phyloP scores from a whole-genome alignment of 1,284 basidiomycete genomes.

The Kwoniella shivajii region DNA sequence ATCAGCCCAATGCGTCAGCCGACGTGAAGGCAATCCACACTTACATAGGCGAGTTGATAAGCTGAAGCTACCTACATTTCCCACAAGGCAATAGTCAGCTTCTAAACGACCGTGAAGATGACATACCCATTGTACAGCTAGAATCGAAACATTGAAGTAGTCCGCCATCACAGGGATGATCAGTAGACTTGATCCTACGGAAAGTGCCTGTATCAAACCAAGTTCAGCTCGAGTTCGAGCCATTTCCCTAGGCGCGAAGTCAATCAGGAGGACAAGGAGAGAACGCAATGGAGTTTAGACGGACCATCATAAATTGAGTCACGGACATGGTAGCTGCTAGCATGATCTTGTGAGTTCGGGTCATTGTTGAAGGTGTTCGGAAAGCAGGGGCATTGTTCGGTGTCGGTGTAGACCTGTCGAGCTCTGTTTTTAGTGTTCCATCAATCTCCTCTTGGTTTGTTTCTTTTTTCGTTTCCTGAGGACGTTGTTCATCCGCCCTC shows the following conservation, averaged over 20 bases:
- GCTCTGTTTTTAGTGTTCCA: too few species aligned
- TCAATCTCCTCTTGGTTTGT: too few species aligned
- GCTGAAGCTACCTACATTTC: conserved; percentile 31
- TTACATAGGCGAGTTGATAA: conserved; percentile 44
- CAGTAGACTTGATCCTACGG: conserved; percentile 9
- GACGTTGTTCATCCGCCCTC: too few species aligned
- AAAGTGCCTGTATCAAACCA: conserved; percentile 9
- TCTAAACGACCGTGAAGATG: background rate
- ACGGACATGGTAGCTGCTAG: conserved; percentile 7
- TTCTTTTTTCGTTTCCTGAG: too few species aligned
- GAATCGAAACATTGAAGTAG: conserved; percentile 32
- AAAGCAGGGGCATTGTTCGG: too few species aligned
- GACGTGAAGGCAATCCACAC: background rate
- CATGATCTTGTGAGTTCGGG: background rate
- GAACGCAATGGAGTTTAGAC: background rate
- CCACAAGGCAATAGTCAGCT: too few species aligned
- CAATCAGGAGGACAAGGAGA: background rate
- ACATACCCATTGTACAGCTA: conserved; percentile 48
- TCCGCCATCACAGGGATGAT: conserved; percentile 48
- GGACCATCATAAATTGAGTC: conserved; percentile 10
- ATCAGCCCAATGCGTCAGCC: background rate
- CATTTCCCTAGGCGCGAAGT: too few species aligned
- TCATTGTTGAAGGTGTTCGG: background rate
- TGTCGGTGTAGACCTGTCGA: too few species aligned
- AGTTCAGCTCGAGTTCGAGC: background rate